Evolutionary conservation across 257 asterid species (phyloP).

Genomic region (Penstemon newberryi): DNA sequence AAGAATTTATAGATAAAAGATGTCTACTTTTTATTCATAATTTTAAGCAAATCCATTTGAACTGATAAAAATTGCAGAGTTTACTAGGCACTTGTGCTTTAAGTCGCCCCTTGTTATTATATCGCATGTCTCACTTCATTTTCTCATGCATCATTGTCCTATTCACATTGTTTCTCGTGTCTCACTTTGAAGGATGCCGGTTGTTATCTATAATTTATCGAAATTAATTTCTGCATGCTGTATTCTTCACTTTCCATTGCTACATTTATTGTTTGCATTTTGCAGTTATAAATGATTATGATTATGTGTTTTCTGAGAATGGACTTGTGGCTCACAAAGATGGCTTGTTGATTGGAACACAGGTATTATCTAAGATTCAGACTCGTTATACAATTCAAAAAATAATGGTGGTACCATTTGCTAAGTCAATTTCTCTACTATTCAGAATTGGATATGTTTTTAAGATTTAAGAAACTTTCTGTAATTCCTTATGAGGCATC

Average conservation of each 20-base stretch:
- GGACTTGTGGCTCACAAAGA: slow-evolving; percentile 89
- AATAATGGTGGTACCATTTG: not conserved
- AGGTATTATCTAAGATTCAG: slow-evolving; percentile 45
- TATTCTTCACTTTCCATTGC: slow-evolving; percentile 13
- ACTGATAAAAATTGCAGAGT: too few species aligned
- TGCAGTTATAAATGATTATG: slow-evolving; percentile 79
- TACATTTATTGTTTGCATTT: slow-evolving; percentile 13
- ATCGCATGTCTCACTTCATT: not conserved
- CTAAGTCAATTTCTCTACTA: slow-evolving; percentile 21
- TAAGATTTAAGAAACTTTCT: not conserved
- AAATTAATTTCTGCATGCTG: too few species aligned
- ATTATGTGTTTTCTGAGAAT: slow-evolving; percentile 86
- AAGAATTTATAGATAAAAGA: too few species aligned
- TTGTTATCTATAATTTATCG: too few species aligned
- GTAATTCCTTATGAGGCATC: not conserved
- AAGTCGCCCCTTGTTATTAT: not conserved
- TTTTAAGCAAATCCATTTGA: too few species aligned
- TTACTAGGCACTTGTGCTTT: not conserved
- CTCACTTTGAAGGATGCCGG: slow-evolving; percentile 1
- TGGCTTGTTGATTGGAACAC: slow-evolving; percentile 72
- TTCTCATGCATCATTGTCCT: not conserved
- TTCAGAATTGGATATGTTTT: not conserved
- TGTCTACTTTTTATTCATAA: too few species aligned
- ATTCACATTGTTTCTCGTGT: not conserved
- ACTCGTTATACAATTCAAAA: not conserved